phyloP scores from a whole-genome alignment of 306 rosid species.

The Datisca glomerata region DNA sequence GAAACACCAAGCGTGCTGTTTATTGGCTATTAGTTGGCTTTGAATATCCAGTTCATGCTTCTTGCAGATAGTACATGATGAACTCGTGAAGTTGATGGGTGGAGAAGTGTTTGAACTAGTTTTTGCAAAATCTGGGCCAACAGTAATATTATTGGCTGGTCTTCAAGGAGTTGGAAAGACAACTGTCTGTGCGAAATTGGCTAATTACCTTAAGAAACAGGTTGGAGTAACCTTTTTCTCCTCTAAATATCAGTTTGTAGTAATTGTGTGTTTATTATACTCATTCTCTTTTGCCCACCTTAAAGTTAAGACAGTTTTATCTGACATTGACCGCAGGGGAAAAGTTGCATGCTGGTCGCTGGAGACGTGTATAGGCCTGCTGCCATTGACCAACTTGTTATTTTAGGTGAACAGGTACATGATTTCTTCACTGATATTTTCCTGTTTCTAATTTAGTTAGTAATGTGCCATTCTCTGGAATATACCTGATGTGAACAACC shows the following conservation, averaged over 20 bases:
- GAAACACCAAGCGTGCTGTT: no score
- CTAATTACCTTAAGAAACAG: constrained; percentile 86
- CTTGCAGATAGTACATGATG: constrained; percentile 84
- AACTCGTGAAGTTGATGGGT: constrained; percentile 93
- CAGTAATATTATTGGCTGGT: constrained; percentile 88
- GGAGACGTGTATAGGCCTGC: constrained; percentile 99
- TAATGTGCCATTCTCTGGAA: background rate
- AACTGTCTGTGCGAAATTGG: constrained; percentile 89
- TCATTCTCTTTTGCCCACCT: background rate
- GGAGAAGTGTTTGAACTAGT: constrained; percentile 85
- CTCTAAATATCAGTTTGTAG: background rate
- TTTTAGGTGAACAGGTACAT: constrained; percentile 85
- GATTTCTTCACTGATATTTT: constrained; percentile 5
- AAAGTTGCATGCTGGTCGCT: constrained; percentile 91
- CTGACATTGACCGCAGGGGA: constrained; percentile 46
- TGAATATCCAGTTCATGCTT: constrained; percentile 8
- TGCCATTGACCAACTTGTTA: constrained; percentile 91
- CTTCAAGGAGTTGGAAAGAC: constrained; percentile 99
- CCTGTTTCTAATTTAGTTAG: background rate
- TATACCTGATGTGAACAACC: no score
- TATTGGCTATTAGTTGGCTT: no score
- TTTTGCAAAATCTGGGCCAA: constrained; percentile 71
- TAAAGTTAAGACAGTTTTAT: background rate
- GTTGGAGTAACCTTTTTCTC: constrained; percentile 24
- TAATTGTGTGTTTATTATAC: background rate